A percentile compares a stretch with the other conserved stretches of the same genome.
Evolutionary conservation across 1,284 basidiomycete species (phyloP).

Genomic region (Tilletiopsis washingtonensis): DNA sequence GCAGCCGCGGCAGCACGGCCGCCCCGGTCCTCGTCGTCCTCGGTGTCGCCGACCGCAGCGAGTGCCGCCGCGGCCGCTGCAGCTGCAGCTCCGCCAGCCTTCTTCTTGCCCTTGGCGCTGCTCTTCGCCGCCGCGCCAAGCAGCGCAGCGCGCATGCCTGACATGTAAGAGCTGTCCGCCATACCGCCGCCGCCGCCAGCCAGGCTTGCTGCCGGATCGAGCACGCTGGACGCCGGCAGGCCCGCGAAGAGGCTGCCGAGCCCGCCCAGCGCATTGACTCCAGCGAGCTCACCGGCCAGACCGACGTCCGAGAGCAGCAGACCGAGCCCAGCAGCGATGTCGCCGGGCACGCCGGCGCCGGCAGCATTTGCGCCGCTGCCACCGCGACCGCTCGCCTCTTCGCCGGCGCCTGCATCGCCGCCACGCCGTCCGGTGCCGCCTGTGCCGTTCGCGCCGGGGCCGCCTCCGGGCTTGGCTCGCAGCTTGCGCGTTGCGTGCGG

Average conservation of each 20-base stretch:
- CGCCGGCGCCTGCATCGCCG: too few species aligned
- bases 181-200: constrained; percentile 23
- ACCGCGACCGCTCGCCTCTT: too few species aligned
- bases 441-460: too few species aligned
- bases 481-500: constrained; percentile 45
- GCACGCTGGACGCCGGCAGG: constrained; percentile 4
- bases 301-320: not conserved
- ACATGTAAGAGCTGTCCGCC: constrained; percentile 34
- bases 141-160: constrained; percentile 14
- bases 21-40: constrained; percentile 27
- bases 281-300: constrained; percentile 1
- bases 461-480: constrained; percentile 30
- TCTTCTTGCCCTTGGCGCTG: constrained; percentile 25
- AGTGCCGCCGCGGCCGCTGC: constrained; percentile 23
- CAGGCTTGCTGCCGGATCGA: constrained; percentile 6
- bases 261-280: constrained; percentile 15
- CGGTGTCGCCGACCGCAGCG: constrained; percentile 7
- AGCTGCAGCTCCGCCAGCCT: constrained; percentile 14
- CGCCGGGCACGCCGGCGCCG: too few species aligned
- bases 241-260: constrained; percentile 21
- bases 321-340: not conserved
- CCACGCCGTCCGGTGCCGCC: too few species aligned
- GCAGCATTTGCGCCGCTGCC: too few species aligned
- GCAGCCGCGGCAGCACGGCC: constrained; percentile 20
- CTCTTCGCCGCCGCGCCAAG: constrained; percentile 15